These are phyloP conservation scores for Camelina neglecta DNA, from an alignment of 345 rosid genomes.

Conservation along the genomic window DNA sequence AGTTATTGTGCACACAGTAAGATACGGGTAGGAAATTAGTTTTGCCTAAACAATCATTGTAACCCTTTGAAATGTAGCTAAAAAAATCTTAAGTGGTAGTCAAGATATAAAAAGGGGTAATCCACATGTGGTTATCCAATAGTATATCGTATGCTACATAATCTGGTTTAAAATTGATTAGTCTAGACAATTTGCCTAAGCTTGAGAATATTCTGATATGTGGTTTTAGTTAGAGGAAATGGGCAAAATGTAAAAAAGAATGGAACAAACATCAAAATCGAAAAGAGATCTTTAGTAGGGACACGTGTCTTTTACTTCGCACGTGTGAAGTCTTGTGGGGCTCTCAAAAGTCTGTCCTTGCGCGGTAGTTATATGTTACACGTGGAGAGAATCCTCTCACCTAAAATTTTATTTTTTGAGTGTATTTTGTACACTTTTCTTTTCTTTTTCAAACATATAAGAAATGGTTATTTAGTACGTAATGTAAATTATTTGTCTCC, in stretches of 20 bases:
- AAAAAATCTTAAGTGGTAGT: no score
- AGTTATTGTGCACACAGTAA: background rate
- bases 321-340: slow-evolving; percentile 46
- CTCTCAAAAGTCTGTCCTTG: slow-evolving; percentile 32
- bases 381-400: slow-evolving; percentile 35
- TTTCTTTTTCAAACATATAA: slow-evolving; percentile 17
- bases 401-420: background rate
- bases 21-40: background rate
- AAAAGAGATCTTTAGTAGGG: slow-evolving; percentile 47
- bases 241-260: background rate
- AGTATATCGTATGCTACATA: background rate
- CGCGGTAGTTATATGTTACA: slow-evolving; percentile 41
- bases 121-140: background rate
- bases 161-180: background rate
- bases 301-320: slow-evolving; percentile 44
- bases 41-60: background rate
- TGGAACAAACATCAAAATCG: slow-evolving; percentile 28
- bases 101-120: background rate
- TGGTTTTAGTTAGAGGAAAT: background rate
- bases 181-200: slow-evolving; percentile 8
- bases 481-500: slow-evolving; percentile 23
- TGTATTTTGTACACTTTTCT: background rate
- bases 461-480: slow-evolving; percentile 9
- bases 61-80: no score
- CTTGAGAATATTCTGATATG: background rate